Evolutionary conservation across 106 monocot genomes (phyloP), one percentile per base, ranked within the genome.

Genomic region (Acorus gramineus): DNA sequence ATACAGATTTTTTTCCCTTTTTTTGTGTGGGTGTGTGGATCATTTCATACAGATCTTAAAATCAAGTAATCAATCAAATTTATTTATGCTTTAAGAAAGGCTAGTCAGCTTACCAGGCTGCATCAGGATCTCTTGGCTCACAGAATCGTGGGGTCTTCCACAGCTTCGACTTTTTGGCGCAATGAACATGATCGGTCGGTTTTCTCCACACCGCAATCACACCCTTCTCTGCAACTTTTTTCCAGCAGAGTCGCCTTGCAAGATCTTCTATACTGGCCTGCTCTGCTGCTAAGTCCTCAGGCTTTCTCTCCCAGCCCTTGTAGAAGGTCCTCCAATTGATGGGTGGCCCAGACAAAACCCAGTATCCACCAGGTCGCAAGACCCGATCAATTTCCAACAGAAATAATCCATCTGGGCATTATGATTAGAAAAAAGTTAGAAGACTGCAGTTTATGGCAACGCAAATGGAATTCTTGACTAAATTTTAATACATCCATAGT

Each of bases 301-400:
- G 66, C 54, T 65, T 78, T 50, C 83, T 72, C 14, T 68, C 47
- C 83, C 83, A 90, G 59, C 82, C 78, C 57, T 83, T 78, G 46
- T 86, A 78, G 57, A 74, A 69, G 11, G 50, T 46, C 72, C 79
- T 80, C 90, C 86, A 86, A 53, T 81, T 86, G 59, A 86, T 86
- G 6, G 90, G 90, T 50, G 90, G 85, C 14, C 85, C 90, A 64
- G 86, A 90, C 73, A 85, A 78, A 60, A 86, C 83, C 80, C 77
- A 90, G 11, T 76, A 86, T 64, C 90, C 90, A 70, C 90, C 86
- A 64, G 90, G 90, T 47, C 81, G 69, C 42, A 86, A 83, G 70
- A 90, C 60, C 11, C 90, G 71, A 62, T 90, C 85, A 64, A 90
- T 85, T 66, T 90, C 86, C 69, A 90, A 50, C 8, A 90, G 64